Percentiles rank a stretch among this genome's conserved stretches.
These are phyloP conservation scores for Penicillium robsamsonii DNA, from an alignment of 495 filamentous ascomycete species.

Conservation along the genomic window DNA sequence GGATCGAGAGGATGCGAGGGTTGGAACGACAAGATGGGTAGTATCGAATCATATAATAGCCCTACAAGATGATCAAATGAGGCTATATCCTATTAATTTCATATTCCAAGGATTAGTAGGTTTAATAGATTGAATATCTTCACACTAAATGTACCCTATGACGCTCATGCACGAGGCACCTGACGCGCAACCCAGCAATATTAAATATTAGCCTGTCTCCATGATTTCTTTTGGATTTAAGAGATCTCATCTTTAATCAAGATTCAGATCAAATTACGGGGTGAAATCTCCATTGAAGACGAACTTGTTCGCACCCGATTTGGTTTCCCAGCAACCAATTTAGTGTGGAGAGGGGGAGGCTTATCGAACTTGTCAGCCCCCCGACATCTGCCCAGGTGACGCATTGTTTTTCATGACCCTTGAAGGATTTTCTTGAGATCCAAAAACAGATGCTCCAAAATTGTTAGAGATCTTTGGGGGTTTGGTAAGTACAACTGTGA, in stretches of 20 bases:
- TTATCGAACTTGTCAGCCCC: constrained; percentile 11
- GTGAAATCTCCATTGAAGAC: background rate
- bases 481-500: constrained; percentile 10
- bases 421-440: constrained; percentile 7
- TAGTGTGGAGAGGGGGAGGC: constrained; percentile 12
- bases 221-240: background rate
- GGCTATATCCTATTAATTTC: background rate
- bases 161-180: constrained; percentile 3
- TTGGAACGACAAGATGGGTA: background rate
- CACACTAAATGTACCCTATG: constrained; percentile 1
- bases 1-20: background rate
- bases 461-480: constrained; percentile 3
- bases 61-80: background rate
- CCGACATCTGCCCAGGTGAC: background rate
- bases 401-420: constrained; percentile 14
- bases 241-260: background rate
- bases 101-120: background rate
- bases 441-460: constrained; percentile 8
- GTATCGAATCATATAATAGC: background rate
- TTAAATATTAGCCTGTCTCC: background rate
- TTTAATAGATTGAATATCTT: background rate
- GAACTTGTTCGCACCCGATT: background rate
- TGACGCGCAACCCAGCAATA: constrained; percentile 4
- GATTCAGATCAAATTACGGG: background rate
- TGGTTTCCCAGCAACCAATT: constrained; percentile 15